phyloP scores from a whole-genome alignment of 2,329 filamentous ascomycete genomes.

The Fusarium sp. region DNA sequence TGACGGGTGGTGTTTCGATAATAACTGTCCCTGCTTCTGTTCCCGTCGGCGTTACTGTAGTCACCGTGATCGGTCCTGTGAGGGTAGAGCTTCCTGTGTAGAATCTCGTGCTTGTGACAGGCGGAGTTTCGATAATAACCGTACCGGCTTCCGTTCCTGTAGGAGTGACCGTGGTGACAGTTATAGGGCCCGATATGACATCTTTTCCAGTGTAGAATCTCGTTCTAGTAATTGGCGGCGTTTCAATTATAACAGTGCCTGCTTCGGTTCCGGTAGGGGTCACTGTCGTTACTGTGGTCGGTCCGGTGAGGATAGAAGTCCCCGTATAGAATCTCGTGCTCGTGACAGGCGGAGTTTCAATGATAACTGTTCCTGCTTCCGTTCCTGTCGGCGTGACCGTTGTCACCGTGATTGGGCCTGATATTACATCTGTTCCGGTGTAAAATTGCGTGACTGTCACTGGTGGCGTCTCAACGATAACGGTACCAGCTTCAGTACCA shows the following conservation, averaged over 20 bases:
- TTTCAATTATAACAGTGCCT: neutral
- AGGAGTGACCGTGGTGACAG: neutral
- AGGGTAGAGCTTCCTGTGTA: neutral
- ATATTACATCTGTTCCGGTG: neutral
- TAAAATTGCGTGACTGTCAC: neutral
- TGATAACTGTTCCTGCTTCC: neutral
- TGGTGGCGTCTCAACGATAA: neutral
- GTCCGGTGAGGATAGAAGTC: neutral
- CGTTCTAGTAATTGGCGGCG: neutral
- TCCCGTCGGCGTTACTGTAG: neutral
- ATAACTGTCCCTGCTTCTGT: neutral
- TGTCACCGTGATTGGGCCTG: neutral
- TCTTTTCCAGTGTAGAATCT: neutral
- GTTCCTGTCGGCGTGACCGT: neutral
- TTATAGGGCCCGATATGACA: neutral
- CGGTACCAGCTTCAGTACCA: neutral
- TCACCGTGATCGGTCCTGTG: neutral
- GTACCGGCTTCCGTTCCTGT: conserved; percentile 2
- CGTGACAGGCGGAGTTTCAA: neutral
- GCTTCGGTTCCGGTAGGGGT: neutral
- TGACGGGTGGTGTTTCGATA: neutral
- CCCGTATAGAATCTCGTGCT: neutral
- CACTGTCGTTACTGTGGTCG: neutral
- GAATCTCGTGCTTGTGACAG: neutral
- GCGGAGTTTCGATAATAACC: neutral